These are phyloP conservation scores for Trichocladium antarcticum DNA, from an alignment of 495 filamentous ascomycete species.

Conservation along the genomic window DNA sequence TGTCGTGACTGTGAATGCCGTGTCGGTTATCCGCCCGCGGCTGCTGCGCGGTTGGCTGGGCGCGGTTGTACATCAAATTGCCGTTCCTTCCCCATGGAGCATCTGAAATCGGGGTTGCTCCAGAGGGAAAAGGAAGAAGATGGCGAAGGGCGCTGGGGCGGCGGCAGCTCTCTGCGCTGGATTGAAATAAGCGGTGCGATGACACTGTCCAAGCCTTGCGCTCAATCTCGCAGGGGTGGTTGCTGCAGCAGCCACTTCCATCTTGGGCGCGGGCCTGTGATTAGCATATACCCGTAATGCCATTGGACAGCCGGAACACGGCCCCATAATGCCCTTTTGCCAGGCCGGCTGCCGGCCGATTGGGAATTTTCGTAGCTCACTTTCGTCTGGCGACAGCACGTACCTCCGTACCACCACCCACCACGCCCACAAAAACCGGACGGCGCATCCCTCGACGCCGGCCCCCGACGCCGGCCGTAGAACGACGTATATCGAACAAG, in stretches of 20 bases:
- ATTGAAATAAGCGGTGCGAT: not conserved
- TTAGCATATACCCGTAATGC: not conserved
- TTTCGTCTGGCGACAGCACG: not conserved
- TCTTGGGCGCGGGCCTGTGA: not conserved
- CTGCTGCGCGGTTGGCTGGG: slow-evolving; percentile 21
- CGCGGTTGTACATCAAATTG: slow-evolving; percentile 26
- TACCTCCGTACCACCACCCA: not conserved
- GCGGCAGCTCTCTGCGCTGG: not conserved
- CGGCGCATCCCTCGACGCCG: not conserved
- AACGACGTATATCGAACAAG: not conserved
- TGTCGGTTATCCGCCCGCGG: slow-evolving; percentile 13
- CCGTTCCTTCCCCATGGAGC: slow-evolving; percentile 18
- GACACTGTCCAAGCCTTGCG: not conserved
- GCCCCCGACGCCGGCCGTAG: not conserved
- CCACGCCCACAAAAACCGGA: not conserved
- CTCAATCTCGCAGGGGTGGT: not conserved
- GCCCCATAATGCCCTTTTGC: not conserved
- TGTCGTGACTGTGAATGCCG: slow-evolving; percentile 1
- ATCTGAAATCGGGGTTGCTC: not conserved
- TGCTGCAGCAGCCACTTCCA: not conserved
- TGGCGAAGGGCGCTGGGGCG: not conserved
- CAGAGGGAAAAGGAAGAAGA: not conserved
- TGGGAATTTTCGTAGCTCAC: not conserved
- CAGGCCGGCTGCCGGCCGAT: not conserved
- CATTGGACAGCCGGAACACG: not conserved